Percentiles rank a stretch among this genome's conserved stretches.
Evolutionary conservation across 805 yeast genomes (phyloP).

Genomic region (Metschnikowia aberdeeniae): DNA sequence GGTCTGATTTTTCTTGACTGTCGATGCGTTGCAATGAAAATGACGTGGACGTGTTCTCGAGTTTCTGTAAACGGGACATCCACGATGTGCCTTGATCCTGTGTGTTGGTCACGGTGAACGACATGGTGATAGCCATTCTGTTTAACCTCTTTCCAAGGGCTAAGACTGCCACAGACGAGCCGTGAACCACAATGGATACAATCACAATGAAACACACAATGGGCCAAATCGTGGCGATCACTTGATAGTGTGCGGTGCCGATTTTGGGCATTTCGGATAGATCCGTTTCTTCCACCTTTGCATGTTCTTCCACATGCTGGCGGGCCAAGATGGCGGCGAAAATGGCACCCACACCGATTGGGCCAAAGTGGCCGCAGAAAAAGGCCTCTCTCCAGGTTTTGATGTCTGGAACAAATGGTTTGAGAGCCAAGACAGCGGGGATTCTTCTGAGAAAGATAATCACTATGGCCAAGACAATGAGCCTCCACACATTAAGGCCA

Average conservation of each 20-base stretch:
- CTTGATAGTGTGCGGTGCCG: slow-evolving; percentile 50
- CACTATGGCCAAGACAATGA: slow-evolving; percentile 69
- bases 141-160: slow-evolving; percentile 73
- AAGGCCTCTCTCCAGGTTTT: slow-evolving; percentile 91
- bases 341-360: slow-evolving; percentile 92
- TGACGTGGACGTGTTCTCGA: slow-evolving; percentile 68
- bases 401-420: slow-evolving; percentile 81
- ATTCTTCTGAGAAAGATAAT: slow-evolving; percentile 73
- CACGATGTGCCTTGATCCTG: slow-evolving; percentile 60
- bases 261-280: slow-evolving; percentile 43
- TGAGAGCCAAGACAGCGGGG: slow-evolving; percentile 73
- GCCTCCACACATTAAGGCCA: slow-evolving; percentile 76
- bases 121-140: slow-evolving; percentile 88
- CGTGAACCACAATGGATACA: slow-evolving; percentile 83
- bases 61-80: slow-evolving; percentile 80
- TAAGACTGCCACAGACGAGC: slow-evolving; percentile 53
- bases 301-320: slow-evolving; percentile 56
- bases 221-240: slow-evolving; percentile 64
- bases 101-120: slow-evolving; percentile 62
- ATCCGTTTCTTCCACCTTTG: slow-evolving; percentile 55
- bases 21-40: slow-evolving; percentile 82
- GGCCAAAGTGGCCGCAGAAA: slow-evolving; percentile 94
- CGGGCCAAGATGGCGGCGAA: slow-evolving; percentile 81
- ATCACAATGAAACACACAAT: slow-evolving; percentile 66
- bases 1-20: slow-evolving; percentile 36